Percentiles rank a stretch among this genome's conserved stretches.
Conservation (phyloP, 805 yeast genomes). For the Danielia oregonensis region DNA sequence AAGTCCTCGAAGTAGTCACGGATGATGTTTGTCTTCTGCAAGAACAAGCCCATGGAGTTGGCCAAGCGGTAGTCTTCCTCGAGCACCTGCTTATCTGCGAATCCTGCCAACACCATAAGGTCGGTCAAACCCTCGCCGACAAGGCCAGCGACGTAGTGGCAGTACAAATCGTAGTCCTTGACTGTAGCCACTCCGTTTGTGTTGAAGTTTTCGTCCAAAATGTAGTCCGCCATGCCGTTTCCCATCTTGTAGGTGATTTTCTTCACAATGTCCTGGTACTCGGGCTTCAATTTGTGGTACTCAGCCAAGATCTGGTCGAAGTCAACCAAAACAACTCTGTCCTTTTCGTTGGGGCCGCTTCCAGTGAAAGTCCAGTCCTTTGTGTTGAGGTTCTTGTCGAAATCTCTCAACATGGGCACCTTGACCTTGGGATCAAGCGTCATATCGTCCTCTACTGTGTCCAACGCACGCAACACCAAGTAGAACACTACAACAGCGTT, state of each 20-base stretch:
- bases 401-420: constrained; percentile 67
- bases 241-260: constrained; percentile 88
- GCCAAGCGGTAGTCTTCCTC: constrained; percentile 53
- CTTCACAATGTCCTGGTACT: constrained; percentile 72
- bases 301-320: constrained; percentile 69
- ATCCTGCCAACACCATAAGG: constrained; percentile 70
- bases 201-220: constrained; percentile 72
- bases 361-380: constrained; percentile 82
- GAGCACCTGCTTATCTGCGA: constrained; percentile 51
- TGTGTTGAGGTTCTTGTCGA: constrained; percentile 58
- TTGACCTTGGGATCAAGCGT: constrained; percentile 68
- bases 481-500: constrained; percentile 82
- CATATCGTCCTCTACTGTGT: constrained; percentile 96
- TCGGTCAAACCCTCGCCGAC: constrained; percentile 95
- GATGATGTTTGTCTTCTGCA: constrained; percentile 94
- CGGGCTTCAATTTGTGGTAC: constrained; percentile 67
- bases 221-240: constrained; percentile 95
- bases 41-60: constrained; percentile 89
- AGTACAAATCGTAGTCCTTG: constrained; percentile 82
- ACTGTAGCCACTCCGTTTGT: constrained; percentile 73
- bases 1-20: constrained; percentile 93
- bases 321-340: constrained; percentile 74
- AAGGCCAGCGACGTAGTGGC: constrained; percentile 96
- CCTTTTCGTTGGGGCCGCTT: constrained; percentile 72
- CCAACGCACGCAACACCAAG: constrained; percentile 82